phyloP scores from a whole-genome alignment of 2,329 filamentous ascomycete species.

The Cladosporium sp. region DNA sequence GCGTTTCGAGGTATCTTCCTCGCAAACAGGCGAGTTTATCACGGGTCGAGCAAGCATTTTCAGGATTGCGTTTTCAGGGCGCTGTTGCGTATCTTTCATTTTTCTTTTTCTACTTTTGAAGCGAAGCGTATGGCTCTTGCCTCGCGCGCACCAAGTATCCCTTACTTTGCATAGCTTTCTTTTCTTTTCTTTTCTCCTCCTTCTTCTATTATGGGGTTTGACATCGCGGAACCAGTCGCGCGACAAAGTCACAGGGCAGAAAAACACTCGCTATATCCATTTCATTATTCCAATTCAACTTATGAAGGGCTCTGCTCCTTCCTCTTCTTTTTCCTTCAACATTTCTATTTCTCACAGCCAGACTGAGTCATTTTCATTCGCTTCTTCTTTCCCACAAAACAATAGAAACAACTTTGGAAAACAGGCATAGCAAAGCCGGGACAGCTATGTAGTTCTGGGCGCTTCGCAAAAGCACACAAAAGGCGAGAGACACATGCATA shows the following conservation, averaged over 20 bases:
- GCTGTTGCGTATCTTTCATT: neutral
- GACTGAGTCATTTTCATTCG: no score
- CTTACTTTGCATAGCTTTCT: neutral
- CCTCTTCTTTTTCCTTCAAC: no score
- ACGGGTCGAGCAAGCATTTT: neutral
- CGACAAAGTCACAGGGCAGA: conserved; percentile 2
- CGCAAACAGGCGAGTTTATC: neutral
- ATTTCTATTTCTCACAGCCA: no score
- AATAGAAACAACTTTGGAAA: no score
- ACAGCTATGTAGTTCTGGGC: no score
- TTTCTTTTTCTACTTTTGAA: no score
- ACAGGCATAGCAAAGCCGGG: no score
- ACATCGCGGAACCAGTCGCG: conserved; percentile 11
- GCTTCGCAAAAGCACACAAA: no score
- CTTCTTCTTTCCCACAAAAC: no score
- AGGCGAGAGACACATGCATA: no score
- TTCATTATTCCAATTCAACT: neutral
- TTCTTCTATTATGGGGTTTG: neutral
- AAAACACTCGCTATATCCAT: conserved; percentile 5
- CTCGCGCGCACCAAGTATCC: no score
- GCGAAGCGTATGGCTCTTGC: neutral
- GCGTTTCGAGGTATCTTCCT: neutral
- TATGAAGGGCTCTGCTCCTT: neutral
- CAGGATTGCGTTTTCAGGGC: neutral
- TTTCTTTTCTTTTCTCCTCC: neutral